A percentile compares a stretch with the other conserved stretches of the same genome.
Evolutionary conservation across 352 stramenopile species (phyloP).

Genomic region (Pythium guiyangense): DNA sequence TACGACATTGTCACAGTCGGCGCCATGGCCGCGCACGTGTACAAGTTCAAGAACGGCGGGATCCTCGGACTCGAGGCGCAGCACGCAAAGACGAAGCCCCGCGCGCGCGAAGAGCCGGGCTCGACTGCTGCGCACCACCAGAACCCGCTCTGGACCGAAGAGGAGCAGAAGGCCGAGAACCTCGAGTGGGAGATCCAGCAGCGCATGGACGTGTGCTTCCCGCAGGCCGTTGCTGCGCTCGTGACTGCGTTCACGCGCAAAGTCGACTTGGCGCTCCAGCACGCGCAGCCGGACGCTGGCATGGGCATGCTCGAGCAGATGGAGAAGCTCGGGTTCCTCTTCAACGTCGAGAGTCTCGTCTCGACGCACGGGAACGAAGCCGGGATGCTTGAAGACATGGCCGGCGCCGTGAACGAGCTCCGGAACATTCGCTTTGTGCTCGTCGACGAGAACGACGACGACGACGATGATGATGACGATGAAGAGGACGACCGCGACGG

Average conservation of each 20-base stretch:
- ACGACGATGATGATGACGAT: slow-evolving; percentile 42
- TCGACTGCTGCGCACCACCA: slow-evolving; percentile 47
- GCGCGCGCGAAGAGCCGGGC: slow-evolving; percentile 42
- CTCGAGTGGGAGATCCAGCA: slow-evolving; percentile 75
- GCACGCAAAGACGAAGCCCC: slow-evolving; percentile 62
- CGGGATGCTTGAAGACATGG: slow-evolving; percentile 88
- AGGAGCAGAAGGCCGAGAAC: slow-evolving; percentile 76
- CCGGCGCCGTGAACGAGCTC: slow-evolving; percentile 77
- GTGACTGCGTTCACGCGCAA: slow-evolving; percentile 83
- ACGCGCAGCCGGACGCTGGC: slow-evolving; percentile 34
- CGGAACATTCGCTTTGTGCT: slow-evolving; percentile 75
- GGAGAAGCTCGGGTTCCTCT: slow-evolving; percentile 77
- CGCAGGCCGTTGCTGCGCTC: slow-evolving; percentile 68
- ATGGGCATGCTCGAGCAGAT: slow-evolving; percentile 68
- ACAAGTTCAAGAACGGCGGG: slow-evolving; percentile 87
- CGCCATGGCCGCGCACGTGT: slow-evolving; percentile 81
- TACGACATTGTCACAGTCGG: slow-evolving; percentile 87
- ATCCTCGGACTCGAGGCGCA: slow-evolving; percentile 74
- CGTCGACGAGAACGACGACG: slow-evolving; percentile 67
- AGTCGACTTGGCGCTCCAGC: slow-evolving; percentile 70
- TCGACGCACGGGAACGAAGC: slow-evolving; percentile 86
- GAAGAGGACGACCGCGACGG: slow-evolving; percentile 20
- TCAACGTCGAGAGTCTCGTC: slow-evolving; percentile 81
- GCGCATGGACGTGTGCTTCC: slow-evolving; percentile 84
- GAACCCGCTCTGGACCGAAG: slow-evolving; percentile 74